Percentiles rank a stretch among this genome's conserved stretches.
Evolutionary conservation across 2,329 filamentous ascomycete species (phyloP).

Genomic region (Diaporthe sp.): DNA sequence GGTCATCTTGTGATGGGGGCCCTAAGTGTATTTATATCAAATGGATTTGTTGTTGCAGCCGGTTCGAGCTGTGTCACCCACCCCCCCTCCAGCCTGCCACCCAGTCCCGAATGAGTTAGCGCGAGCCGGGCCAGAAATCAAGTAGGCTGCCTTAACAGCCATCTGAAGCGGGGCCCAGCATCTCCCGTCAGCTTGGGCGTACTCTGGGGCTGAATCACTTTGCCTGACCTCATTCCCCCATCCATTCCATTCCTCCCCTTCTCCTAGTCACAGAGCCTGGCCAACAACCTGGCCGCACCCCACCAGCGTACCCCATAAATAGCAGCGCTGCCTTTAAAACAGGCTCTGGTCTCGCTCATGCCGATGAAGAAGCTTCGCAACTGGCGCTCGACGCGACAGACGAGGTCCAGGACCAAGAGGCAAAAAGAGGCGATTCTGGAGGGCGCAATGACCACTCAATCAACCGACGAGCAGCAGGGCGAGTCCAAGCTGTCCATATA

Average conservation of each 20-base stretch:
- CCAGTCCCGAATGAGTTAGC: neutral
- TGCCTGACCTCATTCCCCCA: neutral
- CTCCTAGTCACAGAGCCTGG: neutral
- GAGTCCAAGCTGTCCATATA: constrained; percentile 25
- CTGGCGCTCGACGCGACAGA: constrained; percentile 29
- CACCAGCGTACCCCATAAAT: constrained; percentile 5
- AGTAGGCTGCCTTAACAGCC: neutral
- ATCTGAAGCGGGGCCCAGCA: neutral
- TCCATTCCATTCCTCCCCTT: neutral
- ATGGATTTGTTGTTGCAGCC: neutral
- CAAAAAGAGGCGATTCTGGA: constrained; percentile 19
- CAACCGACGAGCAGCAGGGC: neutral
- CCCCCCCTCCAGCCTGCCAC: neutral
- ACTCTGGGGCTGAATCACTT: neutral
- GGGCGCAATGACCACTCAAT: constrained; percentile 27
- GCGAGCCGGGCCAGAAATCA: neutral
- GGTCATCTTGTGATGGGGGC: neutral
- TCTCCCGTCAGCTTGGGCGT: neutral
- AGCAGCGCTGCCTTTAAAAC: neutral
- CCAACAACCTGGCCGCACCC: neutral
- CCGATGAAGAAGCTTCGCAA: constrained; percentile 30
- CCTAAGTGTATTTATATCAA: constrained; percentile 8
- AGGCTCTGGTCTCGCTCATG: neutral
- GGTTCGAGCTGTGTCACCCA: neutral
- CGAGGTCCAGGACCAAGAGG: constrained; percentile 30